Base-by-base conservation (phyloP, 106 monocot genomes). In the Dendrobium nobile region DNA sequence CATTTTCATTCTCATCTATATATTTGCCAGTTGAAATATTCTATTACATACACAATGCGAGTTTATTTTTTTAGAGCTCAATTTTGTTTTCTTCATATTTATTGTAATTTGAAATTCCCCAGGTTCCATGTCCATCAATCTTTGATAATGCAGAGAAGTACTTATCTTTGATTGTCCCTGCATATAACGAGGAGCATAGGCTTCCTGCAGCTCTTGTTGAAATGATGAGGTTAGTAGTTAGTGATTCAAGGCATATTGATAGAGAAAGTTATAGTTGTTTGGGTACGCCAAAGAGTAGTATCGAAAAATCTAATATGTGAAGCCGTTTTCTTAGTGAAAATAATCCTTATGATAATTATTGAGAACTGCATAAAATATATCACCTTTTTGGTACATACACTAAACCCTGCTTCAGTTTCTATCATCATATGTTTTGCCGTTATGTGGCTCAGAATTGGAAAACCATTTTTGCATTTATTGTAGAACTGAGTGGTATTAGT, bases 91-190 rank as follows among this genome's bases (percentile, higher is more conserved):
- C 37, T 74, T 74, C 19, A 74, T 19, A 43, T 74, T 43, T 20
- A 10, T 72, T 8, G 16, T 43, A 44, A 19, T n/a, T 7, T 8
- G 84, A 75, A 18, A 58, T 82, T 64, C 73, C 17, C 7, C 80
- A 99, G 95, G 90, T 99, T 72, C 91, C 87, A 79, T 93, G 91
- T 70, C 99, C 99, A 44, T 95, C 95, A 67, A 87, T 99, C 47
- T 91, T 88, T 87, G 99, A 99, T 85, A 88, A 89, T 77, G 87
- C 95, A n/a, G 99, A 99, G 78, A 95, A 90, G 84, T 99, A 95
- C 75, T 90, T 99, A 77, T 99, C 99, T 61, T 81, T 99, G 73
- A 89, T 99, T 82, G 79, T 99, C 76, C 99, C 99, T 45, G 99
- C 95, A 77, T 99, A 82, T 72, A 99, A 95, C 78, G 99, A 99